Percentiles rank a stretch among this genome's conserved stretches.
phyloP scores from a whole-genome alignment of 768 basidiomycete genomes.

The Trametes coccinea region DNA sequence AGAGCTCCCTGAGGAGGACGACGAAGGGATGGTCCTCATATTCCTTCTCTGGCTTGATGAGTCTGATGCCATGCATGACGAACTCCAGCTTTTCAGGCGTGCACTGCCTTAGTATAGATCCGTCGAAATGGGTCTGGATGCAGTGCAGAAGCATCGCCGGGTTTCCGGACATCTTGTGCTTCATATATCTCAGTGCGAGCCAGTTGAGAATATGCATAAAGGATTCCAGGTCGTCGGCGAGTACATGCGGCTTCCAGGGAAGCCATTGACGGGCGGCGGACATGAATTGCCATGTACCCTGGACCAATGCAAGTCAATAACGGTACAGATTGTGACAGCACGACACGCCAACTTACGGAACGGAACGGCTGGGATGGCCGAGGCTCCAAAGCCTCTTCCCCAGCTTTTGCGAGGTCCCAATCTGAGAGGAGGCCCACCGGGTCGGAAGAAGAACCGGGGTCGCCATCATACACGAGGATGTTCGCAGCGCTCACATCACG shows the following conservation, averaged over 20 bases:
- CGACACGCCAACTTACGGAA: neutral
- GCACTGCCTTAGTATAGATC: too few species aligned
- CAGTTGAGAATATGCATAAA: neutral
- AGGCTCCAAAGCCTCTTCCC: neutral
- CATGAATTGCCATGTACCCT: neutral
- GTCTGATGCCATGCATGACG: too few species aligned
- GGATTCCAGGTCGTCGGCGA: neutral
- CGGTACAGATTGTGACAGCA: neutral
- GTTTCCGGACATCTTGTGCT: too few species aligned
- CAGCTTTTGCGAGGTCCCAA: neutral
- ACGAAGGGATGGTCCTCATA: too few species aligned
- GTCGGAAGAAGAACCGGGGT: neutral
- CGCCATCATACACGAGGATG: neutral
- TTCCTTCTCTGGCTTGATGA: too few species aligned
- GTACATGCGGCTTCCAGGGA: neutral
- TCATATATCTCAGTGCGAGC: neutral
- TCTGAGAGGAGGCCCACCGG: neutral
- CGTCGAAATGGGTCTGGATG: too few species aligned
- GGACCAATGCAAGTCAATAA: neutral
- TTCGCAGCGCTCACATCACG: neutral
- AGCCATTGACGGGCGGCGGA: neutral
- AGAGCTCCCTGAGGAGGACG: too few species aligned
- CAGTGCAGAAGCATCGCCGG: too few species aligned
- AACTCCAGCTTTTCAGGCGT: too few species aligned
- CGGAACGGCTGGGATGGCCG: neutral